phyloP scores from a whole-genome alignment of 768 basidiomycete species.

The Agrocybe praecox region DNA sequence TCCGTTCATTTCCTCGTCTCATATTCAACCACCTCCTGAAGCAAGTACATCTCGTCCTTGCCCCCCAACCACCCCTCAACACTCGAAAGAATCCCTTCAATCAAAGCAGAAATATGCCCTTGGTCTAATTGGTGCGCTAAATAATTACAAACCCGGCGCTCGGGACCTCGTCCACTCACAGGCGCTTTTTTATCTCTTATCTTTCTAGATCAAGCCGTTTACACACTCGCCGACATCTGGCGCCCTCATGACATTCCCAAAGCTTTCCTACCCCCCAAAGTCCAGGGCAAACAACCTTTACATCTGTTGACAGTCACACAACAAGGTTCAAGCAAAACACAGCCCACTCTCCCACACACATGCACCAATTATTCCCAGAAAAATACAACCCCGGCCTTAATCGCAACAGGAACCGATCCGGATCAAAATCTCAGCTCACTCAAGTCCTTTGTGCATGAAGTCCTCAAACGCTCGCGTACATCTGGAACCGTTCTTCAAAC shows the following conservation, averaged over 20 bases:
- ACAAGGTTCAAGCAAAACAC: constrained; percentile 11
- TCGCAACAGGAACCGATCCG: constrained; percentile 22
- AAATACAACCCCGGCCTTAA: constrained; percentile 6
- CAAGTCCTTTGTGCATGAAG: constrained; percentile 84
- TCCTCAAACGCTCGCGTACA: constrained; percentile 83
- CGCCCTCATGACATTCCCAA: constrained; percentile 72
- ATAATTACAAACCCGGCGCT: constrained; percentile 6
- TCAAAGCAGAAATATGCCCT: constrained; percentile 68
- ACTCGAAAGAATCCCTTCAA: constrained; percentile 31
- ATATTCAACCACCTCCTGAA: constrained; percentile 52
- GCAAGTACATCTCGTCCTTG: constrained; percentile 17
- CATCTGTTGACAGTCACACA: too few relatives aligned
- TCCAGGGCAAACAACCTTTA: constrained; percentile 6
- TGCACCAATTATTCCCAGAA: constrained; percentile 2
- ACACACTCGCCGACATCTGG: constrained; percentile 80
- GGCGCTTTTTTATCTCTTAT: neutral
- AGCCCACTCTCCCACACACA: constrained; percentile 21
- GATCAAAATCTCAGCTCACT: constrained; percentile 56
- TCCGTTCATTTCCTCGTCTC: constrained; percentile 61
- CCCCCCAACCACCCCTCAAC: constrained; percentile 26
- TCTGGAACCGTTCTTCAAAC: constrained; percentile 85
- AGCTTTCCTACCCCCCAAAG: constrained; percentile 35
- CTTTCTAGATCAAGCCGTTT: constrained; percentile 73
- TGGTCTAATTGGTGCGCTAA: constrained; percentile 70
- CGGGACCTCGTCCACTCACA: neutral